Conservation (phyloP, 179 eudicot species). For the Pouteria campechiana region DNA sequence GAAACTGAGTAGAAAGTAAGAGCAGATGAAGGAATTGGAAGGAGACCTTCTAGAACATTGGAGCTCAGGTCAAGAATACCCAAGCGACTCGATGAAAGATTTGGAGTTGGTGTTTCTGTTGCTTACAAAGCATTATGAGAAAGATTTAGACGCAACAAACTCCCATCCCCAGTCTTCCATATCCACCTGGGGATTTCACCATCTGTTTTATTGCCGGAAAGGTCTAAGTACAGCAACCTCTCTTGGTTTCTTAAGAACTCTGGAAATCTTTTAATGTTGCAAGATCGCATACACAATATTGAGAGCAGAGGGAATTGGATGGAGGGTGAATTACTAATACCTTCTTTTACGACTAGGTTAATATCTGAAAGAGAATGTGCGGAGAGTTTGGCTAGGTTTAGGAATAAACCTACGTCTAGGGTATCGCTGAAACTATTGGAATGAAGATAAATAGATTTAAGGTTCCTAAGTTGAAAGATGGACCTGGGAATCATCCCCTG, state of each 20-base stretch:
- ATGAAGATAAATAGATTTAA: background rate
- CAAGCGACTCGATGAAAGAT: background rate
- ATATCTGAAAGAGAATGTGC: background rate
- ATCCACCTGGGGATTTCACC: conserved; percentile 7
- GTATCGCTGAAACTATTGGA: background rate
- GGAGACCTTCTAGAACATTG: conserved; percentile 3
- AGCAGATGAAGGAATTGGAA: background rate
- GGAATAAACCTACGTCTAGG: background rate
- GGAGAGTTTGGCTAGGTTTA: background rate
- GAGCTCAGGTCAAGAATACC: background rate
- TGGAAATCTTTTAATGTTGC: conserved; percentile 7
- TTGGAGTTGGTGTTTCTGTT: too few species aligned
- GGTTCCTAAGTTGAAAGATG: background rate
- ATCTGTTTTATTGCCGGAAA: conserved; percentile 5
- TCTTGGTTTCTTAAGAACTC: background rate
- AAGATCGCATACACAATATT: background rate
- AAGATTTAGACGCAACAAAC: background rate
- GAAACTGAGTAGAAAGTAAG: background rate
- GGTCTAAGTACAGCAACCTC: background rate
- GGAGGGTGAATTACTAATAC: background rate
- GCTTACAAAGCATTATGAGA: conserved; percentile 8
- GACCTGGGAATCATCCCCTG: background rate
- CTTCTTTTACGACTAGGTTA: background rate
- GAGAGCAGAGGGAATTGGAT: background rate
- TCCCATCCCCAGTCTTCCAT: background rate